Conservation (phyloP, 306 rosid species). For the Gillenia trifoliata region DNA sequence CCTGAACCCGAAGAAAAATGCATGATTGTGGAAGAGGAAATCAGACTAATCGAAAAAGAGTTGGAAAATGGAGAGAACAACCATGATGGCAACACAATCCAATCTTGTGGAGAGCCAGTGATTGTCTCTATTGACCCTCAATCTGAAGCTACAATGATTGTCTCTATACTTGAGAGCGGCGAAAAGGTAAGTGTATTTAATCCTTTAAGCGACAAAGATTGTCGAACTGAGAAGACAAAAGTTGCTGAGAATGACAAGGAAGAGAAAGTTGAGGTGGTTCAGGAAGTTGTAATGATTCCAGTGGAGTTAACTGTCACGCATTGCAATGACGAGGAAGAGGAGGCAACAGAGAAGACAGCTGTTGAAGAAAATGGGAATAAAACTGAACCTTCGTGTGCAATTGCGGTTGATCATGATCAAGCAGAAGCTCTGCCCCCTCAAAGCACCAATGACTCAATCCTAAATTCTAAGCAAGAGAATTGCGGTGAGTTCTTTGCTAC, state of each 20-base stretch:
- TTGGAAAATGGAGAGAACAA: slow-evolving; percentile 29
- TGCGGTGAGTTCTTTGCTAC: slow-evolving; percentile 7
- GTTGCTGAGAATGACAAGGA: slow-evolving; percentile 23
- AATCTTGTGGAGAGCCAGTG: slow-evolving; percentile 21
- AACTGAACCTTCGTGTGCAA: slow-evolving; percentile 24
- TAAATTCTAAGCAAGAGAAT: slow-evolving; percentile 27
- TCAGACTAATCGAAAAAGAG: slow-evolving; percentile 12
- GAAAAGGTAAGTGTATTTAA: slow-evolving; percentile 10
- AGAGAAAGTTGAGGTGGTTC: slow-evolving; percentile 17
- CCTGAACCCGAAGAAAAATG: slow-evolving; percentile 27
- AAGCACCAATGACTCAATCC: slow-evolving; percentile 13
- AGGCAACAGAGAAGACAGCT: slow-evolving; percentile 5
- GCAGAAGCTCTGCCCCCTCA: slow-evolving; percentile 19
- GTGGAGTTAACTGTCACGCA: slow-evolving; percentile 14
- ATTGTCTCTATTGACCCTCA: slow-evolving; percentile 12
- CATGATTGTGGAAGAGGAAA: slow-evolving; percentile 30
- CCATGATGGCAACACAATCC: slow-evolving; percentile 15
- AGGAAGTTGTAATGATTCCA: slow-evolving; percentile 21
- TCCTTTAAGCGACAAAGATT: slow-evolving; percentile 12
- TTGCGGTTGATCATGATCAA: slow-evolving; percentile 1
- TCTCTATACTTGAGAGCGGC: slow-evolving; percentile 16
- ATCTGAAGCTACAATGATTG: background rate
- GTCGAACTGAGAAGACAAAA: slow-evolving; percentile 23
- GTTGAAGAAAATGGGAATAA: slow-evolving; percentile 25
- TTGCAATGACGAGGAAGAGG: slow-evolving; percentile 17